Base-by-base conservation (phyloP, 2,329 filamentous ascomycete genomes). In the Seiridium cupressi region DNA sequence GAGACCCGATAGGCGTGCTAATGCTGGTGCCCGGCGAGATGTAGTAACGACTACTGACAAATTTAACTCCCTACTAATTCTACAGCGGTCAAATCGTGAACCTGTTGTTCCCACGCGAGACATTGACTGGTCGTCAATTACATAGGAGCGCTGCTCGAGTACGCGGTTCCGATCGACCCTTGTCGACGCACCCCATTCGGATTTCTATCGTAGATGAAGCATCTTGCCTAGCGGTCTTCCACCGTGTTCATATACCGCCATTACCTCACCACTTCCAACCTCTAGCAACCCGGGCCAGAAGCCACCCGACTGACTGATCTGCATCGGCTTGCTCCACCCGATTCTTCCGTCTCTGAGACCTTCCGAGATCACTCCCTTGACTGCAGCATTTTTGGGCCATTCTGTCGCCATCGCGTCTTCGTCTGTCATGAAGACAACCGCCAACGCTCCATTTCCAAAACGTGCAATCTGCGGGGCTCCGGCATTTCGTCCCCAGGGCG, bases 401-500 rank as follows among this genome's bases (percentile, higher is more conserved):
- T 67, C 64, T 31, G 72, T 70, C 55, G 66, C 62, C 1, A 64
- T 59, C 0, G 73, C 65, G 55, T 79, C 77, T 65, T 80, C 77
- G 60, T 80, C 78, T 1, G 77, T 78, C 79, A 80, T 80, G 64
- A 80, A 81, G 5, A 79, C 73, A 1, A 76, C 74, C 1, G 73
- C 78, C 60, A 81, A 47, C 13, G 71, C 74, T 1, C 73, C 74
- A 56, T 77, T 73, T 0, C 66, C 73, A 59, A 77, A 76, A 10
- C 71, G 72, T 18, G 76, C 72, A 59, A 80, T 74, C 68, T 81
- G 79, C n/a, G 79, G 78, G 34, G 77, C 73, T 4, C 79, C 79
- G 0, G 77, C 78, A 60, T 79, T 77, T 56, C 73, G 72, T 4
- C 72, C 73, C n/a, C 63, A 64, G 4, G 68, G 70, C 5, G 77